These are phyloP conservation scores for Puya raimondii DNA, from an alignment of 176 grass and related monocot genomes.

Conservation along the genomic window DNA sequence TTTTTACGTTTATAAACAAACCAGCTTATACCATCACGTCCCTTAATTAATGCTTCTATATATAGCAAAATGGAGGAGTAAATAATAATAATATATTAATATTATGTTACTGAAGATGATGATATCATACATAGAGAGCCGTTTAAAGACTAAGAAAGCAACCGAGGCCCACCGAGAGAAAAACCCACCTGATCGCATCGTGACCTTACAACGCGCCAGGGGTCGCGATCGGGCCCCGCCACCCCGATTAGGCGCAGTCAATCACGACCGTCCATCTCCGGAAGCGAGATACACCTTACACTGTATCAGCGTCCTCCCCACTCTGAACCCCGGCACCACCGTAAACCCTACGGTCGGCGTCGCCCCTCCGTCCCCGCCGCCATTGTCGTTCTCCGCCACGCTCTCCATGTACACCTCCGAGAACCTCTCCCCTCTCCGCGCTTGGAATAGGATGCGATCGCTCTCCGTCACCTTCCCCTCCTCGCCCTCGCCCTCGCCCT, in stretches of 20 bases:
- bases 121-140: too few species aligned
- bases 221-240: too few species aligned
- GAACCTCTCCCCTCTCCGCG: slow-evolving; percentile 40
- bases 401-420: slow-evolving; percentile 95
- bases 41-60: too few species aligned
- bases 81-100: too few species aligned
- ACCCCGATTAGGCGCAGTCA: not conserved
- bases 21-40: too few species aligned
- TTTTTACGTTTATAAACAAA: too few species aligned
- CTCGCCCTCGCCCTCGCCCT: slow-evolving; percentile 26
- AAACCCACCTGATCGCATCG: too few species aligned
- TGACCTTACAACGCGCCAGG: too few species aligned
- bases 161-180: too few species aligned
- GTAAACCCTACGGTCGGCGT: slow-evolving; percentile 55
- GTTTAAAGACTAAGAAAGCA: too few species aligned
- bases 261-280: not conserved
- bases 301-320: slow-evolving; percentile 59
- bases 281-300: slow-evolving; percentile 58
- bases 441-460: slow-evolving; percentile 49
- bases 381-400: slow-evolving; percentile 27
- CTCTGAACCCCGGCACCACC: slow-evolving; percentile 72
- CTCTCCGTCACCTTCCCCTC: not conserved
- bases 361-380: not conserved
- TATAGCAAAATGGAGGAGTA: too few species aligned
- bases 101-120: too few species aligned